Percentiles rank a stretch among this genome's conserved stretches.
Conservation (phyloP, 2,329 filamentous ascomycete genomes). For the Geosmithia putterillii region DNA sequence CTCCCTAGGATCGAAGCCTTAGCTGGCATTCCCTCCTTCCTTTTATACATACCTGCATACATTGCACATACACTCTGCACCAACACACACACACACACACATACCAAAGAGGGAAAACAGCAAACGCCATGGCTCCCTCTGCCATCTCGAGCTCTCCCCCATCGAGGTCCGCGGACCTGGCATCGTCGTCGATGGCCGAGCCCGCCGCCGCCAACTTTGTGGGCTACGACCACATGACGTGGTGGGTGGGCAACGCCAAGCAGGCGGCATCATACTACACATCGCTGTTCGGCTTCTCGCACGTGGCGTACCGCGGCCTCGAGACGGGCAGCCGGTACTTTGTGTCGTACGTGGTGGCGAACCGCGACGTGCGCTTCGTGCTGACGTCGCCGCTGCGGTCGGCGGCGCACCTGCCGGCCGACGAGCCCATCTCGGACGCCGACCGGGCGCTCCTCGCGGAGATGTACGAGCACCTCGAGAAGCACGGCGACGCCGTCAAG, state of each 20-base stretch:
- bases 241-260: constrained; percentile 96
- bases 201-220: constrained; percentile 49
- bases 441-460: constrained; percentile 57
- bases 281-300: constrained; percentile 73
- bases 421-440: constrained; percentile 48
- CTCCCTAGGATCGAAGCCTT: no score
- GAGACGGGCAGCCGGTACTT: constrained; percentile 76
- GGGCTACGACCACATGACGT: constrained; percentile 87
- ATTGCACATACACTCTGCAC: neutral
- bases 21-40: no score
- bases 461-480: constrained; percentile 72
- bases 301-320: constrained; percentile 73
- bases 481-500: constrained; percentile 87
- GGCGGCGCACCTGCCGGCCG: constrained; percentile 34
- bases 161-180: constrained; percentile 27
- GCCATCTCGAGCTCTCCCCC: constrained; percentile 38
- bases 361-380: constrained; percentile 67
- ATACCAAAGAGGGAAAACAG: constrained; percentile 7
- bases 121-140: constrained; percentile 51
- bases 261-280: constrained; percentile 86
- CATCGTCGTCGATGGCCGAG: constrained; percentile 18
- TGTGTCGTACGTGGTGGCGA: constrained; percentile 74
- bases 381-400: constrained; percentile 72
- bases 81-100: neutral
- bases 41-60: neutral